Conservation (phyloP, 2,329 filamentous ascomycete species). For the Arachnopeziza araneosa region DNA sequence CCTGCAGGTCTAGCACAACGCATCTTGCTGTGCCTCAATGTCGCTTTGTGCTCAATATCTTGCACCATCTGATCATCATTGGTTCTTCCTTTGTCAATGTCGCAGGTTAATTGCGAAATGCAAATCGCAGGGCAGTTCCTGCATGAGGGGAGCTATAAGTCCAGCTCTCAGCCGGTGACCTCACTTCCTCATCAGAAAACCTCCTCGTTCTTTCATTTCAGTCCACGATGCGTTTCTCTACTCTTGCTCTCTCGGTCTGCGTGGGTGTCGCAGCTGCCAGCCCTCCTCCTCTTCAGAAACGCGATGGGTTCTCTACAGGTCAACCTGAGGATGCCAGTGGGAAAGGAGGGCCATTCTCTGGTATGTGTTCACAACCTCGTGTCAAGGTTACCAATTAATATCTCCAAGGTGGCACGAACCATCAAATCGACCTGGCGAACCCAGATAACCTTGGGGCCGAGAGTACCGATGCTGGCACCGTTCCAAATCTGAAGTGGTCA, state of each 20-base stretch:
- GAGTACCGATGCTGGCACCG: constrained; percentile 55
- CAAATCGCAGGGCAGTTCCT: neutral
- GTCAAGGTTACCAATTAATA: neutral
- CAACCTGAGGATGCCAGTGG: constrained; percentile 51
- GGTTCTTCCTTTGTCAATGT: neutral
- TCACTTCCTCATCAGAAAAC: neutral
- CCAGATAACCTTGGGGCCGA: constrained; percentile 58
- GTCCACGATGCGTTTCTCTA: neutral
- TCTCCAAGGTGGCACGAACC: constrained; percentile 55
- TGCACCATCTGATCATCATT: neutral
- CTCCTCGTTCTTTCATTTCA: neutral
- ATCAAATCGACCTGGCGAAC: constrained; percentile 54
- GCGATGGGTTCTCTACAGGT: constrained; percentile 41
- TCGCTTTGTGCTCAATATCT: neutral
- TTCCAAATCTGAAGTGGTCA: constrained; percentile 64
- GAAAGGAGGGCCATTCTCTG: constrained; percentile 52
- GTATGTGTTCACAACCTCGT: constrained; percentile 33
- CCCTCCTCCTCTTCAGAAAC: neutral
- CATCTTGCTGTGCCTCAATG: neutral
- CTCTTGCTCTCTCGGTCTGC: neutral
- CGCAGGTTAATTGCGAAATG: neutral
- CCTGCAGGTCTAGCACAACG: neutral
- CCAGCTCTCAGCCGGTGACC: neutral
- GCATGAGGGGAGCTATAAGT: neutral
- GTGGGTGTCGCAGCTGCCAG: neutral